A percentile compares a stretch with the other conserved stretches of the same genome.
phyloP scores from a whole-genome alignment of 805 yeast species.

The Saturnispora sanitii region DNA sequence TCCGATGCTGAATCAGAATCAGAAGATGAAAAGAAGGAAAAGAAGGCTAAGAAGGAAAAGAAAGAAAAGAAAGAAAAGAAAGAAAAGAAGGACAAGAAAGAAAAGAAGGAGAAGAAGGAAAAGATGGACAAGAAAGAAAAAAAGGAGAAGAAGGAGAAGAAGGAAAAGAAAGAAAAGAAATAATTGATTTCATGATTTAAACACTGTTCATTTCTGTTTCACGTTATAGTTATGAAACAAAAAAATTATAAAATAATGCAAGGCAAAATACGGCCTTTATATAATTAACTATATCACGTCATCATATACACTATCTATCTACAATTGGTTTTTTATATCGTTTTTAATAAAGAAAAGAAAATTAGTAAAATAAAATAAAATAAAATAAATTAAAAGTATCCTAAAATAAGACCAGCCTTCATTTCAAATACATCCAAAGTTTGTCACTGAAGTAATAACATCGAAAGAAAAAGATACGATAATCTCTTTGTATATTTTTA shows the following conservation, averaged over 20 bases:
- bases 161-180: conserved; percentile 25
- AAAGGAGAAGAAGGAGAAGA: conserved; percentile 23
- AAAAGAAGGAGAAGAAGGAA: conserved; percentile 26
- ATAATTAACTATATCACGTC: not conserved
- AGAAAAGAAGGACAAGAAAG: conserved; percentile 26
- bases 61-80: conserved; percentile 16
- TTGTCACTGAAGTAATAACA: no score
- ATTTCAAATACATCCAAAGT: no score
- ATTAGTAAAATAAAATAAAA: not conserved
- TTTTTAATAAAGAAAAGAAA: conserved; percentile 7
- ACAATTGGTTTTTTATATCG: conserved; percentile 4
- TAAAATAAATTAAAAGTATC: no score
- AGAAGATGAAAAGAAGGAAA: conserved; percentile 17
- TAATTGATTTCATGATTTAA: conserved; percentile 13
- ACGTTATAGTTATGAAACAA: not conserved
- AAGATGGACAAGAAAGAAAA: conserved; percentile 19
- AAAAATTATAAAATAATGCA: not conserved
- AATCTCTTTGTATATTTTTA: not conserved
- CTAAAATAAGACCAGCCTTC: no score
- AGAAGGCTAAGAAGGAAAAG: conserved; percentile 20
- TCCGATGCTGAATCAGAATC: conserved; percentile 19
- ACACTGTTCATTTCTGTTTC: not conserved
- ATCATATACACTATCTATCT: not conserved
- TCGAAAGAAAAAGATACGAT: no score
- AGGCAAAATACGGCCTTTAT: not conserved